A percentile compares a stretch with the other conserved stretches of the same genome.
These are phyloP conservation scores for Tetrapyrgos nigripes DNA, from an alignment of 1,284 basidiomycete genomes.

Conservation along the genomic window DNA sequence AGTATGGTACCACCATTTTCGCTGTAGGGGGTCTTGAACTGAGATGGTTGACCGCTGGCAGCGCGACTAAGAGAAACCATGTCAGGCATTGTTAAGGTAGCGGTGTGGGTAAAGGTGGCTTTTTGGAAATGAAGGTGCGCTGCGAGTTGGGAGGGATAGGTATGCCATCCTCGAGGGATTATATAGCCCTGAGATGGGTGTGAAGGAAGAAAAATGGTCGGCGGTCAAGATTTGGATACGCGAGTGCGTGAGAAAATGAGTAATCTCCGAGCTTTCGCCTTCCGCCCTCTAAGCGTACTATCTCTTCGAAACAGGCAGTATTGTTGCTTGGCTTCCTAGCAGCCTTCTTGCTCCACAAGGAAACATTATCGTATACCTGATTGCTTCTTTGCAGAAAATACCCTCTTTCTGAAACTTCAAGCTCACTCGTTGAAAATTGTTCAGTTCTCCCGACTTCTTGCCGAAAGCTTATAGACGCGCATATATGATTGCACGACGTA, in stretches of 20 bases:
- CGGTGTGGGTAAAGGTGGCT: background rate
- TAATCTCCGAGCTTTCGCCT: background rate
- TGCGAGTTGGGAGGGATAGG: background rate
- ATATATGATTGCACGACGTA: no score
- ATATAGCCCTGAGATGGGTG: background rate
- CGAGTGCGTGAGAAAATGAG: background rate
- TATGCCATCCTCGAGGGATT: background rate
- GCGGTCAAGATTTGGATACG: background rate
- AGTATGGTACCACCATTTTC: constrained; percentile 95
- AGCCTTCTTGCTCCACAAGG: background rate
- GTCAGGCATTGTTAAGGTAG: constrained; percentile 23
- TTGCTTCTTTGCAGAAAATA: background rate
- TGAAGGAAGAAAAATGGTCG: background rate
- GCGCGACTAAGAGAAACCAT: constrained; percentile 41
- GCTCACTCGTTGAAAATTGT: background rate
- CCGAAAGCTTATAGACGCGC: no score
- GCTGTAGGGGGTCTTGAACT: constrained; percentile 85
- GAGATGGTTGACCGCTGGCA: constrained; percentile 60
- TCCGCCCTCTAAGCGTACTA: background rate
- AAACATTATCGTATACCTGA: background rate
- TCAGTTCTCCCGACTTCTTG: background rate
- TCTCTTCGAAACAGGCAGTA: background rate
- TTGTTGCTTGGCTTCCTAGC: no score
- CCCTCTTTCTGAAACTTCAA: background rate
- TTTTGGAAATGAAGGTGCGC: background rate